Conservation (phyloP, 1,284 basidiomycete genomes). For the Microbotryomycetes sp. region DNA sequence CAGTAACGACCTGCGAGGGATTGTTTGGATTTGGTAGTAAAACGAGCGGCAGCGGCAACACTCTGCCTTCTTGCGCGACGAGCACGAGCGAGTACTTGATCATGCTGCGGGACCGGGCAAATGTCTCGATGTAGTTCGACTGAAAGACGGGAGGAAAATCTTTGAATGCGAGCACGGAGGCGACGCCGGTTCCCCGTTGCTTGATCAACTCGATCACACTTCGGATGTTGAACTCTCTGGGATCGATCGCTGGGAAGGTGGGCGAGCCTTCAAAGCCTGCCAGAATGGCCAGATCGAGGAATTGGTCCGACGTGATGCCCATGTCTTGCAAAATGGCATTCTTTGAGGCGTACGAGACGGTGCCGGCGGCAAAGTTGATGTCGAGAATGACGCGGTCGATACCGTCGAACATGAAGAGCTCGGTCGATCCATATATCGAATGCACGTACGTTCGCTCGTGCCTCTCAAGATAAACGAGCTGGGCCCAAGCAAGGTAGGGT, state of each 20-base stretch:
- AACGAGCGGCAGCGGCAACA: conserved; percentile 78
- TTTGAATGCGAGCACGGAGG: conserved; percentile 40
- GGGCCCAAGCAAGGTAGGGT: conserved; percentile 88
- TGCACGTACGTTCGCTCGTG: conserved; percentile 93
- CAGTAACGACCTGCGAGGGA: conserved; percentile 55
- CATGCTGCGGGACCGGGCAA: conserved; percentile 82
- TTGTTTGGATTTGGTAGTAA: conserved; percentile 47
- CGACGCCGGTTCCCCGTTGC: conserved; percentile 77
- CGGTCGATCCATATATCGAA: conserved; percentile 83
- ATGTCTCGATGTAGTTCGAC: conserved; percentile 60
- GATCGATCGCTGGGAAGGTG: conserved; percentile 69
- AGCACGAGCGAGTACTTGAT: conserved; percentile 88
- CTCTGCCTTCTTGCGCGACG: conserved; percentile 74
- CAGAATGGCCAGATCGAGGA: conserved; percentile 87
- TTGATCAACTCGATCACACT: conserved; percentile 80
- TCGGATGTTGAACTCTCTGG: conserved; percentile 68
- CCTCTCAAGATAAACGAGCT: conserved; percentile 88
- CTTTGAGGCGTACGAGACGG: conserved; percentile 83
- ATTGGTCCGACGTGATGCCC: conserved; percentile 73
- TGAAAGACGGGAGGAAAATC: conserved; percentile 32
- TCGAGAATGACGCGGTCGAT: conserved; percentile 87
- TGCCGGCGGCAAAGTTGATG: conserved; percentile 62
- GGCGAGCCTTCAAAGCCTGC: conserved; percentile 81
- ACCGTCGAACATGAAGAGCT: conserved; percentile 75
- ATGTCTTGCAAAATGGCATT: conserved; percentile 67